These are phyloP conservation scores for Dichotomopilus funicola DNA, from an alignment of 2,329 filamentous ascomycete genomes.

Conservation along the genomic window DNA sequence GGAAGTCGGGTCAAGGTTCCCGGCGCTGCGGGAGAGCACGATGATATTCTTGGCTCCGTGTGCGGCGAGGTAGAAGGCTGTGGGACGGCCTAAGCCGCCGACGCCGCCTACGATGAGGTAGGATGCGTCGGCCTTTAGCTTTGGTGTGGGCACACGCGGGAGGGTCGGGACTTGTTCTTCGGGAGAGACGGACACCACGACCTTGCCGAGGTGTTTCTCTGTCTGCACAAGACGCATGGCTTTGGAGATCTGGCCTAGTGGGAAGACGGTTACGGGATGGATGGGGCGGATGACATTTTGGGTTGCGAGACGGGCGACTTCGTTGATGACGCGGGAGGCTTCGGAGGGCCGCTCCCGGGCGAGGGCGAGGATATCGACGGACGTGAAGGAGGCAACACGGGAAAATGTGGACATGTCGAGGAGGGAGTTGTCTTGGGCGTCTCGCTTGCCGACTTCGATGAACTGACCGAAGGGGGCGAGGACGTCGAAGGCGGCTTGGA, in stretches of 20 bases:
- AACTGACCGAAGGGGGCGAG: constrained; percentile 38
- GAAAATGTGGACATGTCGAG: constrained; percentile 10
- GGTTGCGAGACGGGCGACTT: neutral
- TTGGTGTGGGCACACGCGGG: constrained; percentile 1
- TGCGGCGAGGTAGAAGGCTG: constrained; percentile 31
- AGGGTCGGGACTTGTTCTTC: neutral
- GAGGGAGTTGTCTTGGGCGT: neutral
- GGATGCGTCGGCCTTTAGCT: constrained; percentile 19
- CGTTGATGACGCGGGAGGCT: neutral
- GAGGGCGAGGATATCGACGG: constrained; percentile 11
- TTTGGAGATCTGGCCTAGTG: constrained; percentile 24
- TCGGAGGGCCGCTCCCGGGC: neutral
- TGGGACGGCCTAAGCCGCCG: constrained; percentile 32
- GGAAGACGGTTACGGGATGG: constrained; percentile 14
- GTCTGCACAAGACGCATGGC: constrained; percentile 38
- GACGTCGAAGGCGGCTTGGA: constrained; percentile 24
- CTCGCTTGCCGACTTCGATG: constrained; percentile 34
- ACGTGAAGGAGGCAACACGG: constrained; percentile 1
- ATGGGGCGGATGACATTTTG: neutral
- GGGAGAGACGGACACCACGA: constrained; percentile 27
- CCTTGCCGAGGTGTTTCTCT: constrained; percentile 37
- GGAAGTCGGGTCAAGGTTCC: neutral
- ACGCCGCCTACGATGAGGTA: constrained; percentile 36
- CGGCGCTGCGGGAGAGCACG: constrained; percentile 30
- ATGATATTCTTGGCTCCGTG: constrained; percentile 35